A percentile compares a stretch with the other conserved stretches of the same genome.
phyloP scores from a whole-genome alignment of 1,284 basidiomycete genomes.

The Ceratobasidium sp. region DNA sequence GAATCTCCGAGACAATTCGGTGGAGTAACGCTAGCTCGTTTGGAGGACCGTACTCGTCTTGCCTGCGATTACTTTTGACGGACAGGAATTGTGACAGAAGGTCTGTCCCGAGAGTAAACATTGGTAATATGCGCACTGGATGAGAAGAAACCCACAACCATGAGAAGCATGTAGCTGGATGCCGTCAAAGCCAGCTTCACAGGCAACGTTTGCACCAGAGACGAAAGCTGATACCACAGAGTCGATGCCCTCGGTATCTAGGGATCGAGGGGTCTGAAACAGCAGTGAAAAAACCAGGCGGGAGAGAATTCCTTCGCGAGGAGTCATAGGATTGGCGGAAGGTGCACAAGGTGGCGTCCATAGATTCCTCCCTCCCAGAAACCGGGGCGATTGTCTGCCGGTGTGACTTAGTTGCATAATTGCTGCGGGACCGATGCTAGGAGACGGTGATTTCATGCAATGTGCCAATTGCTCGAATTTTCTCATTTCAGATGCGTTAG shows the following conservation, averaged over 20 bases:
- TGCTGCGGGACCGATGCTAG: conserved; percentile 51
- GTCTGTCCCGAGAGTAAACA: conserved; percentile 55
- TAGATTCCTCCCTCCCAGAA: conserved; percentile 69
- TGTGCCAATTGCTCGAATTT: conserved; percentile 62
- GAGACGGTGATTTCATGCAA: conserved; percentile 52
- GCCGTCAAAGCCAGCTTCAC: conserved; percentile 83
- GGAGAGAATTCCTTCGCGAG: conserved; percentile 50
- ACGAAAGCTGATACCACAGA: conserved; percentile 71
- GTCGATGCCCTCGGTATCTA: conserved; percentile 68
- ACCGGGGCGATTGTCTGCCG: conserved; percentile 78
- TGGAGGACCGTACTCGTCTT: conserved; percentile 58
- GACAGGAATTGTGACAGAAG: conserved; percentile 86
- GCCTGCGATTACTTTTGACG: conserved; percentile 53
- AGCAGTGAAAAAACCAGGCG: conserved; percentile 57
- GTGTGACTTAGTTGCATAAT: conserved; percentile 85
- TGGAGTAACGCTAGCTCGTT: conserved; percentile 64
- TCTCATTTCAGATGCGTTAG: conserved; percentile 51
- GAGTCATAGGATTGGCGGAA: conserved; percentile 65
- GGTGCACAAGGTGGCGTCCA: conserved; percentile 73
- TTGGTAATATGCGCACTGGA: conserved; percentile 23
- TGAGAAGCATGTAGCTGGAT: conserved; percentile 89
- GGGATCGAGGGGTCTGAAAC: conserved; percentile 69
- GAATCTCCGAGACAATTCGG: conserved; percentile 68
- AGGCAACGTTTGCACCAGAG: conserved; percentile 69
- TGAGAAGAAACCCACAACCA: conserved; percentile 66